Percentiles rank a stretch among this genome's conserved stretches.
Conservation (phyloP, 1,284 basidiomycete species). For the Papiliotrema terrestris region DNA sequence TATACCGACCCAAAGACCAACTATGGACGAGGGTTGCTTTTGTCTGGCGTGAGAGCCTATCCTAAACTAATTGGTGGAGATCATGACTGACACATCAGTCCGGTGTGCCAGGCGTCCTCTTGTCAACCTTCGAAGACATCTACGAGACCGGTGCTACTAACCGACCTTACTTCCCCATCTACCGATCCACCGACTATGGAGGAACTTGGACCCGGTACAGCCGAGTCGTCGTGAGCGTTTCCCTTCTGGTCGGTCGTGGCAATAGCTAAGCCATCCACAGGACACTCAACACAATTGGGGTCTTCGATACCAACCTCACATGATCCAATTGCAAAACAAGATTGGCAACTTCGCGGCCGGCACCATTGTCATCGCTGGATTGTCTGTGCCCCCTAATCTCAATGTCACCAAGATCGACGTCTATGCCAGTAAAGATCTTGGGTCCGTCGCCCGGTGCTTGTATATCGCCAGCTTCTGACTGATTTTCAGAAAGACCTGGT, state of each 20-base stretch:
- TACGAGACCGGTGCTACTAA: no score
- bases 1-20: no score
- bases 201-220: conserved; percentile 7
- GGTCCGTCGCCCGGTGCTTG: conserved; percentile 7
- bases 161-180: conserved; percentile 14
- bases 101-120: no score
- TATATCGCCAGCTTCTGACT: not conserved
- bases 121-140: no score
- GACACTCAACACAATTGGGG: conserved; percentile 36
- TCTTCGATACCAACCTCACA: conserved; percentile 43
- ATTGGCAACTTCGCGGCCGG: conserved; percentile 35
- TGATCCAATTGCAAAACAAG: conserved; percentile 31
- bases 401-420: conserved; percentile 44
- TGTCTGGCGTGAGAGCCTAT: no score
- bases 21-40: no score
- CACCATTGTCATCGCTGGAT: conserved; percentile 39
- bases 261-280: not conserved
- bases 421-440: conserved; percentile 43
- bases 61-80: no score
- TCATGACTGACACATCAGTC: no score
- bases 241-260: not conserved
- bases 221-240: not conserved
- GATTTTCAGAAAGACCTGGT: conserved; percentile 27
- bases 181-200: conserved; percentile 12
- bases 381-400: conserved; percentile 29